Conservation (phyloP, 2,329 filamentous ascomycete genomes). For the Apiospora pterosperma region DNA sequence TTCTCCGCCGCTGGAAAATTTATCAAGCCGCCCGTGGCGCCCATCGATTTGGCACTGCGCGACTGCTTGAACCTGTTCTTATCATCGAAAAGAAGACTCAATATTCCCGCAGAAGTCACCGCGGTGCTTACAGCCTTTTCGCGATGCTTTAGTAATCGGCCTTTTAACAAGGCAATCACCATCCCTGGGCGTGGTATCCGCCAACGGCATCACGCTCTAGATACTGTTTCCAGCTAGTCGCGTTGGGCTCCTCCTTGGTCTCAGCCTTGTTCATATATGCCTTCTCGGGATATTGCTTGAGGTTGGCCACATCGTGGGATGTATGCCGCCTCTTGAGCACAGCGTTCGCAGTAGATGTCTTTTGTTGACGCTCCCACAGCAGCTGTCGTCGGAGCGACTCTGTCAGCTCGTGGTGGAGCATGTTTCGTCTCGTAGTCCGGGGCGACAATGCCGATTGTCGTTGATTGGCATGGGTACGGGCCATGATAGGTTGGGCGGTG, state of each 20-base stretch:
- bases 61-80: too few species aligned
- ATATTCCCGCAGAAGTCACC: too few species aligned
- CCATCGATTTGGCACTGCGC: too few species aligned
- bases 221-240: too few species aligned
- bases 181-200: slow-evolving; percentile 82
- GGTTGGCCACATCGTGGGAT: slow-evolving; percentile 83
- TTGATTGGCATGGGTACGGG: not conserved
- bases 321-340: slow-evolving; percentile 88
- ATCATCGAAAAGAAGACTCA: too few species aligned
- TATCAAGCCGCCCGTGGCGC: too few species aligned
- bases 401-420: slow-evolving; percentile 91
- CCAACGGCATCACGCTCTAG: slow-evolving; percentile 72
- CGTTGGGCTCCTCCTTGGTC: slow-evolving; percentile 54
- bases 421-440: slow-evolving; percentile 64
- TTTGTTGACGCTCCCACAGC: slow-evolving; percentile 92
- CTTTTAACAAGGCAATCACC: too few species aligned
- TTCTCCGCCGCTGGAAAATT: too few species aligned
- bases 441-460: not conserved
- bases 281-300: slow-evolving; percentile 75
- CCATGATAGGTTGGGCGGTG: not conserved
- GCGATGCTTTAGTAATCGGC: too few species aligned
- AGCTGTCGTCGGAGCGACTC: slow-evolving; percentile 89
- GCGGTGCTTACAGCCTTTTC: too few species aligned
- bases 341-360: slow-evolving; percentile 83
- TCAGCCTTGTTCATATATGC: slow-evolving; percentile 51